A percentile compares a stretch with the other conserved stretches of the same genome.
Evolutionary conservation across 495 filamentous ascomycete species (phyloP).

Genomic region (Penicillium atrosanguineum): DNA sequence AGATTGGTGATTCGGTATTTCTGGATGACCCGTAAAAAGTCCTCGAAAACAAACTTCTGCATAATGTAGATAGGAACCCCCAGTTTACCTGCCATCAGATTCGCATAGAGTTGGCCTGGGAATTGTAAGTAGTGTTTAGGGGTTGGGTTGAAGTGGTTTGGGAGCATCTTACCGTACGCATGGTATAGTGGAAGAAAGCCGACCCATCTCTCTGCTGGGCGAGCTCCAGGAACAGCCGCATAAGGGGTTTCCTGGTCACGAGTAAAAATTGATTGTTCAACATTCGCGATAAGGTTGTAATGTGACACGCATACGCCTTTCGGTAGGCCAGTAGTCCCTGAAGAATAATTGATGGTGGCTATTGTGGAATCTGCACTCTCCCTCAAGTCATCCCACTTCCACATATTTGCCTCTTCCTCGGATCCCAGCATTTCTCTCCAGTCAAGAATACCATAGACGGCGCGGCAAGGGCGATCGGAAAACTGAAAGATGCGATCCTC

Average conservation of each 20-base stretch:
- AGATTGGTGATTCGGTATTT: constrained; percentile 62
- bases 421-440: constrained; percentile 56
- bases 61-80: constrained; percentile 36
- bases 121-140: too few species aligned
- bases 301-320: constrained; percentile 86
- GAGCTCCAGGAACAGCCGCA: too few species aligned
- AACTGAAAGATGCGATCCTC: too few species aligned
- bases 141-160: too few species aligned
- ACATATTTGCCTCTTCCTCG: background rate
- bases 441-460: constrained; percentile 58
- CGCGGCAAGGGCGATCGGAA: constrained; percentile 50
- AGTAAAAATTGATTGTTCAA: constrained; percentile 48
- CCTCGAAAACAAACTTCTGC: constrained; percentile 69
- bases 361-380: constrained; percentile 34
- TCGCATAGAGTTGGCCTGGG: too few species aligned
- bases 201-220: too few species aligned
- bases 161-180: too few species aligned
- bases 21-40: constrained; percentile 67
- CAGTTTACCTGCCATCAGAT: too few species aligned
- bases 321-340: constrained; percentile 79
- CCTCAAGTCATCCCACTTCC: constrained; percentile 23
- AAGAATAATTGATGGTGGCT: constrained; percentile 70
- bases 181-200: too few species aligned
- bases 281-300: constrained; percentile 53
- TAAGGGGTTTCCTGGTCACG: constrained; percentile 46